Percentiles rank a stretch among this genome's conserved stretches.
Conservation (phyloP, 257 asterid species). For the Forsythia suspensa region DNA sequence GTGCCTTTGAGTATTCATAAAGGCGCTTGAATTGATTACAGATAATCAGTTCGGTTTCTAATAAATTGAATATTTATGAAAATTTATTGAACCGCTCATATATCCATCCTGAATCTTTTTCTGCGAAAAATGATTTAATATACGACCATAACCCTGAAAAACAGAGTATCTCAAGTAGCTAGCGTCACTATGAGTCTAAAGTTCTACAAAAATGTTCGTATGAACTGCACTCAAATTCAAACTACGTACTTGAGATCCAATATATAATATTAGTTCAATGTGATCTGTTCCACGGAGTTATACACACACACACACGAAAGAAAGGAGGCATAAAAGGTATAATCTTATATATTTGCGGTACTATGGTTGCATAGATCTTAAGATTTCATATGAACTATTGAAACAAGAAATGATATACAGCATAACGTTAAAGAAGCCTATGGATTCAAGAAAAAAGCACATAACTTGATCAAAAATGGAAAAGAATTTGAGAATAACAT, state of each 20-base stretch:
- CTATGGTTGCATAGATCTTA: neutral
- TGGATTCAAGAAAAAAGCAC: neutral
- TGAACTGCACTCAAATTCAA: neutral
- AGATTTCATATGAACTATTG: neutral
- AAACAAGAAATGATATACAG: constrained; percentile 1
- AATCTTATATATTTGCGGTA: neutral
- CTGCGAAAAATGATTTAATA: neutral
- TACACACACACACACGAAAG: neutral
- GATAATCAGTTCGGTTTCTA: neutral
- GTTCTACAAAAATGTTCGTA: neutral
- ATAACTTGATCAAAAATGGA: neutral
- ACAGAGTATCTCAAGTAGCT: neutral
- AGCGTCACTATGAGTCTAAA: neutral
- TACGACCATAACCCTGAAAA: neutral
- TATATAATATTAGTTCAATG: neutral
- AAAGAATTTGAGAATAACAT: neutral
- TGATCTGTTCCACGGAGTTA: constrained; percentile 22
- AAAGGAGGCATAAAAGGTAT: neutral
- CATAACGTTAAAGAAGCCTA: neutral
- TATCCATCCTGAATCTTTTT: neutral
- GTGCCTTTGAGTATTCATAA: neutral
- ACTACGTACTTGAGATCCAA: neutral
- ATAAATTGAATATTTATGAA: neutral
- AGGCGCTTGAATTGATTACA: neutral
- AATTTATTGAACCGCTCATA: neutral